These are phyloP conservation scores for Trichoderma pleuroti DNA, from an alignment of 2,329 filamentous ascomycete species.

Conservation along the genomic window DNA sequence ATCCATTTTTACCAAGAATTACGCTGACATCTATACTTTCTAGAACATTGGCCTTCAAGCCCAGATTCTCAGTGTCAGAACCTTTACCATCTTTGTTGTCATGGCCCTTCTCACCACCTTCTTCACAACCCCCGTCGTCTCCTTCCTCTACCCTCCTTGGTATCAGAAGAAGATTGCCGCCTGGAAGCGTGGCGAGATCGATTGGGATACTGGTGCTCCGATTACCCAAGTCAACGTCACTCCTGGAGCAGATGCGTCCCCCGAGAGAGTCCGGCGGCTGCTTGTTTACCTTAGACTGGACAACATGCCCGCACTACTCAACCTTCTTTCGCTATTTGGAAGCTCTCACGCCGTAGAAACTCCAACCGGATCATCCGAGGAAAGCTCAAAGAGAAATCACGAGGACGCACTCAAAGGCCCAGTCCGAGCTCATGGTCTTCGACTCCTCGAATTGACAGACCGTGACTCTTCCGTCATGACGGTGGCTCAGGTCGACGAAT, in stretches of 20 bases:
- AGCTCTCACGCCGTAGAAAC: slow-evolving; percentile 33
- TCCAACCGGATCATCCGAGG: slow-evolving; percentile 2
- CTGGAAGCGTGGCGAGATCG: slow-evolving; percentile 78
- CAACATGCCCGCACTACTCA: slow-evolving; percentile 77
- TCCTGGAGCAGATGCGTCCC: slow-evolving; percentile 9
- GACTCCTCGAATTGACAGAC: slow-evolving; percentile 82
- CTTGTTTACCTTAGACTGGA: slow-evolving; percentile 82
- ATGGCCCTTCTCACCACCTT: slow-evolving; percentile 91
- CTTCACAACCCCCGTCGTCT: slow-evolving; percentile 72
- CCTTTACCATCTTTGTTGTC: slow-evolving; percentile 91
- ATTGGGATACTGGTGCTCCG: slow-evolving; percentile 59
- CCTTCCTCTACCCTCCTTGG: slow-evolving; percentile 67
- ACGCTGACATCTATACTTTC: not conserved
- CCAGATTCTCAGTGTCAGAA: slow-evolving; percentile 72
- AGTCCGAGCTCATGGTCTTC: slow-evolving; percentile 76
- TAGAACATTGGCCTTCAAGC: slow-evolving; percentile 76
- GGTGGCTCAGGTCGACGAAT: slow-evolving; percentile 76
- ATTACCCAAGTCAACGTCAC: slow-evolving; percentile 20
- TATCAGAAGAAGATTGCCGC: slow-evolving; percentile 51
- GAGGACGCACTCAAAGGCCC: slow-evolving; percentile 8
- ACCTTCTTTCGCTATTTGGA: slow-evolving; percentile 77
- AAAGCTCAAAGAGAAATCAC: slow-evolving; percentile 30
- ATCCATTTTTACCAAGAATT: not conserved
- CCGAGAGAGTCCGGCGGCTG: slow-evolving; percentile 53
- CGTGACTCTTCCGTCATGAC: slow-evolving; percentile 95